Base-by-base conservation (phyloP, 129 eudicot genomes). In the Smallanthus sonchifolius region DNA sequence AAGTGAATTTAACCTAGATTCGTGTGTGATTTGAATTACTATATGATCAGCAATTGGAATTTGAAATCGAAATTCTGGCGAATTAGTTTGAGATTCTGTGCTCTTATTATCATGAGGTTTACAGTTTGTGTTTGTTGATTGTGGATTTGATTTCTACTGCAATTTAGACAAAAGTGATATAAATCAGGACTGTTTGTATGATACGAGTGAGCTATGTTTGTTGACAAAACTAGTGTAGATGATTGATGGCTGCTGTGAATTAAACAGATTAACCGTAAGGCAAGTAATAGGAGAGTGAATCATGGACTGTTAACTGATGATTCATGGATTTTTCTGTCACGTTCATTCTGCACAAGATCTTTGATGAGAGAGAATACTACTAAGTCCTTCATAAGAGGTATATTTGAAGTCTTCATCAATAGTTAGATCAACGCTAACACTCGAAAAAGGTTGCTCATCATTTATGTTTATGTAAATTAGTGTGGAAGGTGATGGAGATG, bases 401-500 rank as follows among this genome's bases (percentile, higher is more conserved):
- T 19, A 34, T 52, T 11, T 8, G 3, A 30, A 32, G 54, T 43
- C 69, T 54, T 39, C 40, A 65, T 2, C 11, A 38, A 9, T 78
- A 56, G 5, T 56, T 24, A 71, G 16, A 71, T 37, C 40, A n/a
- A 17, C 3, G 42, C 32, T 2, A 11, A 49, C 44, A 32, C 17
- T n/a, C 6, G 2, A 70, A 5, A 5, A 63, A 63, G 30, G 5
- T 45, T 65, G 52, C 69, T 45, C 51, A 67, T 51, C 0, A 19
- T 32, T 19, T 17, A 14, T 56, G 17, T 39, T 42, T 72, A 11
- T 72, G 47, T 28, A 47, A 17, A 45, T 60, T 47, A 95, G 99
- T 89, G 65, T 95, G 99, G 99, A 95, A 91, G 86, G 85, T 91
- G 77, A 91, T 95, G 99, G 95, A 88, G 79, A 91, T 95, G 90